Conservation (phyloP, 2,329 filamentous ascomycete genomes). For the Colletotrichum navitas region DNA sequence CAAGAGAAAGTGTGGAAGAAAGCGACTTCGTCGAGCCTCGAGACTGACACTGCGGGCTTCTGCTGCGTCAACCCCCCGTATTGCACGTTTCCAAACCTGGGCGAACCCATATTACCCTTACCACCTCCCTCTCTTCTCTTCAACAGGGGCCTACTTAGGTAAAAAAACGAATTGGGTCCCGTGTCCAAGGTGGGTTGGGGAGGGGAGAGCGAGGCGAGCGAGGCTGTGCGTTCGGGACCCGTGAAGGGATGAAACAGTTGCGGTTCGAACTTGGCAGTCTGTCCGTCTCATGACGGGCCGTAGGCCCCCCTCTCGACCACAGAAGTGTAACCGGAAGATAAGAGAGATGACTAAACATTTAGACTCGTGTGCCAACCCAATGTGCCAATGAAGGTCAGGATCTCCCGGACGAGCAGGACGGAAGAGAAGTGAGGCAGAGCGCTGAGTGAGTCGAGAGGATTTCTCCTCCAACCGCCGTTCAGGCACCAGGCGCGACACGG, state of each 20-base stretch:
- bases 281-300: slow-evolving; percentile 40
- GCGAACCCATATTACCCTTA: slow-evolving; percentile 19
- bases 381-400: slow-evolving; percentile 29
- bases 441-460: neutral
- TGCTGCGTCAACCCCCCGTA: slow-evolving; percentile 24
- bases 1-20: slow-evolving; percentile 13
- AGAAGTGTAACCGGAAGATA: slow-evolving; percentile 34
- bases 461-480: neutral
- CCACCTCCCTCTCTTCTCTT: neutral
- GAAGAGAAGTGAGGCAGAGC: neutral
- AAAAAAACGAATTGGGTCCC: neutral
- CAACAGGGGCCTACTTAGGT: neutral
- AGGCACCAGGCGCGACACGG: slow-evolving; percentile 4
- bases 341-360: slow-evolving; percentile 30
- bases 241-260: slow-evolving; percentile 39
- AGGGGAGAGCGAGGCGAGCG: slow-evolving; percentile 21
- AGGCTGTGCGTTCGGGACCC: slow-evolving; percentile 32
- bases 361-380: slow-evolving; percentile 31
- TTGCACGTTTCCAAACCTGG: slow-evolving; percentile 31
- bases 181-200: slow-evolving; percentile 1
- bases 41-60: slow-evolving; percentile 8
- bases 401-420: neutral
- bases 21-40: slow-evolving; percentile 19
- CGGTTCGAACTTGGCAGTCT: slow-evolving; percentile 39
- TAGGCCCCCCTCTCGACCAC: slow-evolving; percentile 32